Base-by-base conservation (phyloP, 495 filamentous ascomycete species). In the Penicillium simplicissimum region DNA sequence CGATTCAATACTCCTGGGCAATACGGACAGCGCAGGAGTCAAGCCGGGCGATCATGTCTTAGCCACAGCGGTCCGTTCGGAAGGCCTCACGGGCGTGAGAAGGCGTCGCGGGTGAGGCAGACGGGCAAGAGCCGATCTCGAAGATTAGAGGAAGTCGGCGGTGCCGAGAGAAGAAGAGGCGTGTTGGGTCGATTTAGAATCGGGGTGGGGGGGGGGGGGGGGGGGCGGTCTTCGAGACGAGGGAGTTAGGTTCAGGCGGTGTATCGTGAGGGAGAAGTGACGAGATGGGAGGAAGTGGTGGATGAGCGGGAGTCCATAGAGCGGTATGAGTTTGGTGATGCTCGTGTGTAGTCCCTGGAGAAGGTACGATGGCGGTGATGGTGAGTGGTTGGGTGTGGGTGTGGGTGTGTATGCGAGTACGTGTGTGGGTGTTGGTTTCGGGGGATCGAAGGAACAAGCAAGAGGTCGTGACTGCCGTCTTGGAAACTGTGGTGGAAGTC, bases 31-130 rank as follows among this genome's bases (percentile, higher is more conserved):
- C 70, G 67, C 69, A 71, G 60, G 70, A 69, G 62, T 59, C 55
- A 59, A 64, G 67, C 66, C 54, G 59, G 66, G 61, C 65, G 66
- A 57, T 76, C 71, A 78, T 78, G 61, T 72, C 72, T 77, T 70
- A 70, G 71, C 67, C 69, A 67, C 58, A 62, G 59, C 25, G 68
- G 69, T 68, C 71, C 62, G 69, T 53, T 15, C 4, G 15, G 34
- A 31, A 36, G 33, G 51, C 33, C 51, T 36, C 17, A 64, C 49
- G 55, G 49, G 52, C 21, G 15, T 14, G 21, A 36, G 19, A 25
- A 36, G 53, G 36, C 0, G 21, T 28, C 14, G 35, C 21, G 13
- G 19, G 52, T 25, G 48, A 52, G 15, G 31, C n/a, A 10, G 51
- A 33, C 28, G 5, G 51, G 31, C 19, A 28, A 31, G 21, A 42